Percentiles rank a stretch among this genome's conserved stretches.
These are phyloP conservation scores for Fusarium fujikuroi DNA, from an alignment of 2,329 filamentous ascomycete species.

Conservation along the genomic window DNA sequence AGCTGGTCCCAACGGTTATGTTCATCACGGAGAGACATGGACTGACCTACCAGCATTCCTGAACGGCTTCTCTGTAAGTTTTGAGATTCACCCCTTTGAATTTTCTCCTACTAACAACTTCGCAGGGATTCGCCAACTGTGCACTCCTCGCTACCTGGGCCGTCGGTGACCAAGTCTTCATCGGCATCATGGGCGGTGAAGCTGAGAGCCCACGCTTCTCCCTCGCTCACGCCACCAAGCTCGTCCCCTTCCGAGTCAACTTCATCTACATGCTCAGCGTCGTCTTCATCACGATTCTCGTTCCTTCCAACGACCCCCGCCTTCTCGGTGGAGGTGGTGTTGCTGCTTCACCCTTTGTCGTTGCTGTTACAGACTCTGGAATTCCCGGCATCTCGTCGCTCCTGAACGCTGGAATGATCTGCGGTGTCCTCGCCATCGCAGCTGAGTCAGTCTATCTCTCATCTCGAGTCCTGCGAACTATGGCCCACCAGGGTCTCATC, in stretches of 20 bases:
- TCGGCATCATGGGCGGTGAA: conserved; percentile 40
- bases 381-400: conserved; percentile 27
- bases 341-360: conserved; percentile 33
- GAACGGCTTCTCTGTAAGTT: conserved; percentile 30
- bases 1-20: conserved; percentile 16
- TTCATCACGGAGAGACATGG: conserved; percentile 23
- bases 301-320: conserved; percentile 25
- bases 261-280: conserved; percentile 36
- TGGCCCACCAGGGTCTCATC: conserved; percentile 25
- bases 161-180: conserved; percentile 38
- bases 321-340: conserved; percentile 28
- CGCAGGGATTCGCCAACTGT: conserved; percentile 33
- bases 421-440: conserved; percentile 32
- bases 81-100: rapidly evolving
- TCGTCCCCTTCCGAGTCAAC: conserved; percentile 34
- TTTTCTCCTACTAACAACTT: not conserved
- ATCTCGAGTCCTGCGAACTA: conserved; percentile 28
- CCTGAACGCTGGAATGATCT: conserved; percentile 36
- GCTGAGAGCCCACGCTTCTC: conserved; percentile 29
- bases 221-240: conserved; percentile 32
- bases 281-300: conserved; percentile 30
- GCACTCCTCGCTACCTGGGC: conserved; percentile 36
- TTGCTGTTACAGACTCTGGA: conserved; percentile 23
- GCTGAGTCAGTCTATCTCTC: conserved; percentile 28
- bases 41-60: conserved; percentile 5